Percentiles rank a stretch among this genome's conserved stretches.
These are phyloP conservation scores for Boletellus dicymbophilus DNA, from an alignment of 1,284 basidiomycete species.

Conservation along the genomic window DNA sequence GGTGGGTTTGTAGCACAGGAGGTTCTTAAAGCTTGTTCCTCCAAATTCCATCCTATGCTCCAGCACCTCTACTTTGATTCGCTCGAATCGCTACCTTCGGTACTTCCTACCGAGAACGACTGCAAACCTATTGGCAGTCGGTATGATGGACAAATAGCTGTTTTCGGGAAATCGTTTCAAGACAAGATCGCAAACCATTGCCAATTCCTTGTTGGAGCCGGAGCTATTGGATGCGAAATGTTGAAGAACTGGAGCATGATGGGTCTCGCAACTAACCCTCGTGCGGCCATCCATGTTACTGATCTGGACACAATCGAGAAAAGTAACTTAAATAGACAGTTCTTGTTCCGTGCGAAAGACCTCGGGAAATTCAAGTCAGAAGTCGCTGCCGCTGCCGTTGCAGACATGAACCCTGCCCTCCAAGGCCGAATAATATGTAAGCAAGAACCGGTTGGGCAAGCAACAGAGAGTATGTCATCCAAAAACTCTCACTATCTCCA, in stretches of 20 bases:
- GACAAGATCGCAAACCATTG: conserved; percentile 89
- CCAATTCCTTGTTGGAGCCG: conserved; percentile 97
- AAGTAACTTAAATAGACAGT: conserved; percentile 98
- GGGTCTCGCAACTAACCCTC: conserved; percentile 84
- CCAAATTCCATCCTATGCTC: conserved; percentile 97
- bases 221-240: conserved; percentile 99
- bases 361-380: conserved; percentile 98
- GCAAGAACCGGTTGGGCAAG: conserved; percentile 93
- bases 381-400: conserved; percentile 90
- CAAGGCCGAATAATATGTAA: conserved; percentile 87
- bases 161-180: conserved; percentile 95
- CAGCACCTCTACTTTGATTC: conserved; percentile 99
- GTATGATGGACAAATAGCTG: conserved; percentile 95
- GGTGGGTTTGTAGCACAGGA: conserved; percentile 99
- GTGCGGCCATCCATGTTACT: conserved; percentile 91
- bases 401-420: conserved; percentile 96
- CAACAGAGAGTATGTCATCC: conserved; percentile 80
- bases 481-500: not conserved
- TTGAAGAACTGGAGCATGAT: conserved; percentile 99
- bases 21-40: conserved; percentile 95
- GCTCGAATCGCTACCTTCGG: conserved; percentile 86
- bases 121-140: conserved; percentile 83
- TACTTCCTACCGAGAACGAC: conserved; percentile 82
- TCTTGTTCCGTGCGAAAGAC: conserved; percentile 97
- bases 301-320: conserved; percentile 99